Conservation (phyloP, 768 basidiomycete genomes). For the Boletus fagicola region DNA sequence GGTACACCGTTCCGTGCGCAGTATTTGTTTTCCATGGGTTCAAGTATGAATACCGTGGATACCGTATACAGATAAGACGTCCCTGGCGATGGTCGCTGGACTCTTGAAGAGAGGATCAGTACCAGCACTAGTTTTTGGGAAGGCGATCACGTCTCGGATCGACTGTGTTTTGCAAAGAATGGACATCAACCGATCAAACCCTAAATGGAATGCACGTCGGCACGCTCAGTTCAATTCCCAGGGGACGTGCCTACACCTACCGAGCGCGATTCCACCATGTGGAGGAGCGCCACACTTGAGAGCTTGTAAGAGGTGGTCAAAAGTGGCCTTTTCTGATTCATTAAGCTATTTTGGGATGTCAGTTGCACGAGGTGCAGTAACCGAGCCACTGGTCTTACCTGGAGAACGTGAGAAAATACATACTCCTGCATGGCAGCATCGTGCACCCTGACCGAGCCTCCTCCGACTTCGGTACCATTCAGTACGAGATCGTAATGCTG, state of each 20-base stretch:
- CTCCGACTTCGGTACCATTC: slow-evolving; percentile 92
- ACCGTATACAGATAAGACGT: slow-evolving; percentile 63
- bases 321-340: slow-evolving; percentile 69
- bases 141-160: slow-evolving; percentile 95
- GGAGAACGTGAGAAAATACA: slow-evolving; percentile 71
- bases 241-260: slow-evolving; percentile 41
- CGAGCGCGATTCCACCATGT: slow-evolving; percentile 92
- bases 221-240: slow-evolving; percentile 3
- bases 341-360: slow-evolving; percentile 52
- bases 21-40: slow-evolving; percentile 2
- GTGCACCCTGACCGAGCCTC: slow-evolving; percentile 91
- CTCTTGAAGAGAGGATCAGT: slow-evolving; percentile 88
- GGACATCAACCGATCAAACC: slow-evolving; percentile 90
- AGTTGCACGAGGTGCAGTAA: slow-evolving; percentile 10
- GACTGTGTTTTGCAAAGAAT: slow-evolving; percentile 85
- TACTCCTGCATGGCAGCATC: slow-evolving; percentile 84
- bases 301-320: slow-evolving; percentile 83
- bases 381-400: slow-evolving; percentile 49
- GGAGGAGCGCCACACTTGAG: slow-evolving; percentile 90
- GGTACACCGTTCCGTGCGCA: background rate
- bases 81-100: slow-evolving; percentile 58
- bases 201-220: slow-evolving; percentile 40
- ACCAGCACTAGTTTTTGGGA: slow-evolving; percentile 86
- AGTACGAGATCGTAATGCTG: slow-evolving; percentile 96
- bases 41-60: slow-evolving; percentile 38